Evolutionary conservation across 2,329 filamentous ascomycete species (phyloP), one percentile per base, ranked within the genome.

Genomic region (Madurella mycetomatis): DNA sequence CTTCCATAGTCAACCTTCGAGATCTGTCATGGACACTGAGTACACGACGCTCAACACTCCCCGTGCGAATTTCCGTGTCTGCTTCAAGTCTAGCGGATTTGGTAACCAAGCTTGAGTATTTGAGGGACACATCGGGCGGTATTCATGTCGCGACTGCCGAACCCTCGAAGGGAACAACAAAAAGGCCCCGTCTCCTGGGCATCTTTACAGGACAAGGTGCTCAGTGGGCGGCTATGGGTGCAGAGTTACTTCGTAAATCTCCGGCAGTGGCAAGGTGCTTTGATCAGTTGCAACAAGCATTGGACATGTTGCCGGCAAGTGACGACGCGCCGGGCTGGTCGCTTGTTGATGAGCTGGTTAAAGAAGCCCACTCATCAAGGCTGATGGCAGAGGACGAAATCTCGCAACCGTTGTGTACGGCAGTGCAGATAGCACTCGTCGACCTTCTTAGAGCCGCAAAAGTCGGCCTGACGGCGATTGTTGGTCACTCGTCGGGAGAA

Each of bases 401-500:
- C 47, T 70, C 68, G 12, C 59, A 61, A 32, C 57, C 59, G 2
- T 48, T 57, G 5, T 56, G 47, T 48, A 73, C 70, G 2, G 72
- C 72, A 0, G 43, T 76, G 1, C 74, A 76, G 58, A 57, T 74
- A 51, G 2, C 64, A 64, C 3, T 71, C 0, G 65, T 76, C 0
- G 68, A 76, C 13, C 57, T 73, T 0, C 65, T 79, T 1, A 41
- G 39, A 0, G 55, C 59, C 2, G 62, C 65, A 37, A 65, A 67
- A 0, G 57, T 77, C 16, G 46, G 39, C 1, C 69, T 72, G 0
- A 32, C 61, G 4, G 68, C 66, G 1, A 72, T 75, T 0, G 65
- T 75, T 4, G 75, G 75, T 1, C 76, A 78, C 53, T 73, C 70
- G 0, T 68, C 65, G 1, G 76, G 76, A 1, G 76, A 78, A 57